Evolutionary conservation across 192 early-diverging fungal species (phyloP).

Genomic region (Coemansia erecta): DNA sequence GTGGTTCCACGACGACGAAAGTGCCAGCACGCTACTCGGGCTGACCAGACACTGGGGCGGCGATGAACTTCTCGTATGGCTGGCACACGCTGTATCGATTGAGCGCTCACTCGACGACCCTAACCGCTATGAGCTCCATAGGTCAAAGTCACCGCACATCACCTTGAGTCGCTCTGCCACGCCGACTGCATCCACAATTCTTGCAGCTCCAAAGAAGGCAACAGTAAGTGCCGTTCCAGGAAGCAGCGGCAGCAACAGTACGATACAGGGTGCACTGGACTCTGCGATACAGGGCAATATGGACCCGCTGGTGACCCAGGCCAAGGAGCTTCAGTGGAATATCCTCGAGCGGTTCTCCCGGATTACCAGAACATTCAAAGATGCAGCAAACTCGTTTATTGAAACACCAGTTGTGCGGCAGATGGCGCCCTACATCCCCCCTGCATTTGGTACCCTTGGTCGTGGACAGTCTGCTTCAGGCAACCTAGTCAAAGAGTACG

Average conservation of each 20-base stretch:
- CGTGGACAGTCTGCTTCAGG: constrained; percentile 59
- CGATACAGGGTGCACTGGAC: constrained; percentile 16
- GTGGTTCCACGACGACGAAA: constrained; percentile 75
- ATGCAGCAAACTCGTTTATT: constrained; percentile 59
- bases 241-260: constrained; percentile 17
- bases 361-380: constrained; percentile 68
- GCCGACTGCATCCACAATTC: constrained; percentile 28
- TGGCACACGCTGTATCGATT: constrained; percentile 54
- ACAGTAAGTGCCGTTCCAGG: constrained; percentile 16
- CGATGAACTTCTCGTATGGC: constrained; percentile 63
- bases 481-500: constrained; percentile 71
- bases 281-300: constrained; percentile 45
- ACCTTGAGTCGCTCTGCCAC: constrained; percentile 31
- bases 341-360: constrained; percentile 75
- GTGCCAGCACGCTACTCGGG: constrained; percentile 54
- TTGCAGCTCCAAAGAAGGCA: constrained; percentile 10
- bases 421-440: constrained; percentile 50
- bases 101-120: constrained; percentile 44
- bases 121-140: constrained; percentile 36
- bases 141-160: constrained; percentile 44
- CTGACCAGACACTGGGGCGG: constrained; percentile 62
- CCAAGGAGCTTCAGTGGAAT: constrained; percentile 72
- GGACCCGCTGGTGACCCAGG: constrained; percentile 48
- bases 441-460: constrained; percentile 53
- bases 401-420: constrained; percentile 53